phyloP scores from a whole-genome alignment of 805 yeast species.

The Saturnispora ahearnii region DNA sequence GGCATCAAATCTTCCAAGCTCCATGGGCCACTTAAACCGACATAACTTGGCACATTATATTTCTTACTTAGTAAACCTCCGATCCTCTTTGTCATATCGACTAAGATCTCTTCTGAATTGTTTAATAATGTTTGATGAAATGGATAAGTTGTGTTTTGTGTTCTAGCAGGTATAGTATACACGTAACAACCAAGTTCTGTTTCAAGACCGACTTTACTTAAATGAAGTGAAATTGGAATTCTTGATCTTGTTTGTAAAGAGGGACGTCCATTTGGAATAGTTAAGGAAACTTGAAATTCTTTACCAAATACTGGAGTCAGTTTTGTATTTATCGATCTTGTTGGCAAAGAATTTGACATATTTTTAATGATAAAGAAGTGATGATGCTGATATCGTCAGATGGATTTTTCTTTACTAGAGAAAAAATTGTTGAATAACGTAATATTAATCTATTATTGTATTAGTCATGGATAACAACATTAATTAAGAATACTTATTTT shows the following conservation, averaged over 20 bases:
- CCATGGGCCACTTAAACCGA: constrained; percentile 35
- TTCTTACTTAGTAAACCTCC: constrained; percentile 34
- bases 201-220: constrained; percentile 27
- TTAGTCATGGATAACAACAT: no score
- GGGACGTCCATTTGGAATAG: neutral
- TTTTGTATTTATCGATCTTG: neutral
- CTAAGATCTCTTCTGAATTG: constrained; percentile 30
- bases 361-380: no score
- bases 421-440: no score
- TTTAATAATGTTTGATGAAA: constrained; percentile 37
- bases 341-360: neutral
- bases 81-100: constrained; percentile 37
- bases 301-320: constrained; percentile 1
- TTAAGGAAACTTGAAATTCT: constrained; percentile 1
- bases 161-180: constrained; percentile 32
- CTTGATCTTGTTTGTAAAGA: neutral
- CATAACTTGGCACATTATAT: constrained; percentile 36
- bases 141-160: constrained; percentile 16
- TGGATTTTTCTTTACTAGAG: no score
- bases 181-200: constrained; percentile 34
- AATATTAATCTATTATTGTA: no score
- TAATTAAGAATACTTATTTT: no score
- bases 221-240: constrained; percentile 31
- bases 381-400: no score
- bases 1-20: constrained; percentile 26